A percentile compares a stretch with the other conserved stretches of the same genome.
Conservation (phyloP, 768 basidiomycete genomes). For the Russula emetica region DNA sequence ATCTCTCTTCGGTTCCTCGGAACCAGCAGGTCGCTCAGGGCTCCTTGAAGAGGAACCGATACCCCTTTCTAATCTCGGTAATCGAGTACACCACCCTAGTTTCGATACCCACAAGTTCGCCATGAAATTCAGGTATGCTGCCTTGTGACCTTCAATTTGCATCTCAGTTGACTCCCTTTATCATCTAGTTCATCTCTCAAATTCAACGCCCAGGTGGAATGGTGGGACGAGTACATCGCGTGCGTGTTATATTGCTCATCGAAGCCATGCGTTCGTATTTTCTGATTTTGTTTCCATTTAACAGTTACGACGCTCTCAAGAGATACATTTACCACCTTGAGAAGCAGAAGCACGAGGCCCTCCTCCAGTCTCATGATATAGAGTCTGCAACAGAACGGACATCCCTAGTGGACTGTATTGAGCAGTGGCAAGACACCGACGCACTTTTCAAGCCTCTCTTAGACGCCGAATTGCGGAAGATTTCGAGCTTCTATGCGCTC, state of each 20-base stretch:
- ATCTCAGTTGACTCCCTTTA: neutral
- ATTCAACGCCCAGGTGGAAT: slow-evolving; percentile 87
- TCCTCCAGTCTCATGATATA: slow-evolving; percentile 44
- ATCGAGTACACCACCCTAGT: neutral
- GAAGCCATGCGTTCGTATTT: neutral
- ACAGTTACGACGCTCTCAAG: slow-evolving; percentile 81
- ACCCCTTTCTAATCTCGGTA: slow-evolving; percentile 19
- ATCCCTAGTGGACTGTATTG: slow-evolving; percentile 46
- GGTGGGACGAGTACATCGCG: slow-evolving; percentile 92
- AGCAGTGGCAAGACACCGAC: slow-evolving; percentile 43
- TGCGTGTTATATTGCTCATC: slow-evolving; percentile 39
- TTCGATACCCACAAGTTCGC: slow-evolving; percentile 22
- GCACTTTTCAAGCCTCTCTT: slow-evolving; percentile 66
- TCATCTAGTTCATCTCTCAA: slow-evolving; percentile 68
- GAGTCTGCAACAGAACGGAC: slow-evolving; percentile 58
- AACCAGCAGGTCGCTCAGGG: neutral
- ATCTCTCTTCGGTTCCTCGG: slow-evolving; percentile 10
- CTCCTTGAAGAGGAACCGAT: slow-evolving; percentile 18
- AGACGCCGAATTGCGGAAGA: slow-evolving; percentile 79
- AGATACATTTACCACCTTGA: slow-evolving; percentile 83
- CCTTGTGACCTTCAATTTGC: neutral
- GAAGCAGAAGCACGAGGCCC: slow-evolving; percentile 59
- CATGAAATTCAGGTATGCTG: slow-evolving; percentile 61
- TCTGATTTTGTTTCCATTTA: neutral
- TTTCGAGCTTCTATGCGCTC: slow-evolving; percentile 67